phyloP scores from a whole-genome alignment of 192 early-diverging fungal species.

The Phycomyces nitens region DNA sequence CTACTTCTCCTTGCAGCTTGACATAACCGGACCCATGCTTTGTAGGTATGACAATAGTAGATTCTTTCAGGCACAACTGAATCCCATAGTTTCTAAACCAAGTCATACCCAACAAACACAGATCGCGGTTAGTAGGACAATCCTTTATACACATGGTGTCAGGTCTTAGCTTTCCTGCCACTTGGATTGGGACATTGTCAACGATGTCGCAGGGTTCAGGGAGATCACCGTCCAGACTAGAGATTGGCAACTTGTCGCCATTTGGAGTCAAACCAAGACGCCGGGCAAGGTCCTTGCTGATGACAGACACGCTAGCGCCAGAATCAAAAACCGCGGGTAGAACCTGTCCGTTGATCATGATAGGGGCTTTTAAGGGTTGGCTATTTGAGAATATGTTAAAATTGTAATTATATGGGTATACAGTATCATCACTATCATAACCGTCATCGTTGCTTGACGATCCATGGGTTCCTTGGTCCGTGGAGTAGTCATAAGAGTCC shows the following conservation, averaged over 20 bases:
- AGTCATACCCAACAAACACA: too few relatives aligned
- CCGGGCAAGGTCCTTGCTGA: neutral
- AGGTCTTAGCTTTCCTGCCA: neutral
- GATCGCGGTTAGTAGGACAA: neutral
- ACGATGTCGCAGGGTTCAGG: neutral
- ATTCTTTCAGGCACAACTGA: neutral
- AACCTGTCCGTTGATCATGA: neutral
- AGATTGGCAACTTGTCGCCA: neutral
- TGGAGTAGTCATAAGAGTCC: neutral
- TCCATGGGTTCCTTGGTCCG: neutral
- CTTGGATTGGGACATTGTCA: neutral
- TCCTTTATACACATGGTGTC: slow-evolving; percentile 2
- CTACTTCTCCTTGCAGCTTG: neutral
- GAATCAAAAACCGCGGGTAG: neutral
- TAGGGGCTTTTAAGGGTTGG: too few relatives aligned
- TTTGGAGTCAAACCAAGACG: neutral
- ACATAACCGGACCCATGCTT: neutral
- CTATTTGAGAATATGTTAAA: neutral
- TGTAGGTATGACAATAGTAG: neutral
- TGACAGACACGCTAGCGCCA: slow-evolving; percentile 8
- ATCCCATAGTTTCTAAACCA: neutral
- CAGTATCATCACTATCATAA: neutral
- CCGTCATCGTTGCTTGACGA: neutral
- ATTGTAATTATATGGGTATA: neutral
- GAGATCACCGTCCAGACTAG: neutral